Percentiles rank a stretch among this genome's conserved stretches.
phyloP scores from a whole-genome alignment of 225 moss, liverwort and hornwort genomes.

The Bryum argenteum region DNA sequence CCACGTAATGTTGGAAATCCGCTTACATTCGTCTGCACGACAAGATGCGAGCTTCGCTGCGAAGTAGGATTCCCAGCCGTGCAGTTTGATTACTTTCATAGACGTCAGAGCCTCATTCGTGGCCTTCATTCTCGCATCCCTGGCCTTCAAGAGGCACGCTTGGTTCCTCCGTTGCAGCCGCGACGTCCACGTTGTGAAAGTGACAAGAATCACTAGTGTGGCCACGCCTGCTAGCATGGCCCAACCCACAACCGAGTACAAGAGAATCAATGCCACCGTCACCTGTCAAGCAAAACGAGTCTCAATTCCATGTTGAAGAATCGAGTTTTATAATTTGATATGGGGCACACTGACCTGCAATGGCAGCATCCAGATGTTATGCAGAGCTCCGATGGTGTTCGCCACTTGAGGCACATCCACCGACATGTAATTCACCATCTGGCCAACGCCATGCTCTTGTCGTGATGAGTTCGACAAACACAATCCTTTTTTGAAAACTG shows the following conservation, averaged over 20 bases:
- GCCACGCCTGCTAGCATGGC: neutral
- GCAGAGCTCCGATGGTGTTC: neutral
- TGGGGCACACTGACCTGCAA: neutral
- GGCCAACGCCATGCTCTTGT: slow-evolving; percentile 1
- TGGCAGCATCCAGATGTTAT: slow-evolving; percentile 13
- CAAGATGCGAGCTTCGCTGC: neutral
- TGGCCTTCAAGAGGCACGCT: neutral
- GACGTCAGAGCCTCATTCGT: neutral
- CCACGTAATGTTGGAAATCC: neutral
- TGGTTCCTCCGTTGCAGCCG: neutral
- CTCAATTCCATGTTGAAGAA: neutral
- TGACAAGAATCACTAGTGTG: neutral
- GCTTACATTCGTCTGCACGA: neutral
- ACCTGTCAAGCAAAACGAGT: neutral
- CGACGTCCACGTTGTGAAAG: slow-evolving; percentile 2
- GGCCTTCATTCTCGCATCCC: neutral
- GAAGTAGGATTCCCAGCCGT: neutral
- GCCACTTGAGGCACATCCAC: slow-evolving; percentile 1
- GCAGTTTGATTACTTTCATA: slow-evolving; percentile 10
- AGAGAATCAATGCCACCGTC: neutral
- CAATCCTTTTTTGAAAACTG: neutral
- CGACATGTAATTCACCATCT: slow-evolving; percentile 6
- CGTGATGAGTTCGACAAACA: neutral
- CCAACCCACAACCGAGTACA: neutral
- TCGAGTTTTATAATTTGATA: no score